Percentiles rank a stretch among this genome's conserved stretches.
Evolutionary conservation across 1,139 yeast species (phyloP).

Genomic region (Pichia sp.): DNA sequence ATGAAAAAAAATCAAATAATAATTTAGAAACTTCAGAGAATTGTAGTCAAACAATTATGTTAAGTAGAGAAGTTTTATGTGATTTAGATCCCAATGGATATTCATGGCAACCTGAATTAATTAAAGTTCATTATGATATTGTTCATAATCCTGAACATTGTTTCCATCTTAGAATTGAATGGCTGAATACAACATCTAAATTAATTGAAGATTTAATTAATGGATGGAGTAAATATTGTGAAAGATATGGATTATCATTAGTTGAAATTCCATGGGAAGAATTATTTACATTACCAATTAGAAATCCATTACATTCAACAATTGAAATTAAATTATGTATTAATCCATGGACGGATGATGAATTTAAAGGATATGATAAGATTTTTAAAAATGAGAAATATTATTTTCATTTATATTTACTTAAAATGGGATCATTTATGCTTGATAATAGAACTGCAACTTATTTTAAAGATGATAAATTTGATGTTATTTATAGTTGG

Average conservation of each 20-base stretch:
- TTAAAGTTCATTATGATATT: slow-evolving; percentile 82
- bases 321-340: slow-evolving; percentile 59
- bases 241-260: slow-evolving; percentile 74
- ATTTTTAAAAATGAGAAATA: slow-evolving; percentile 39
- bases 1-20: background rate
- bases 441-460: slow-evolving; percentile 76
- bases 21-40: background rate
- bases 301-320: slow-evolving; percentile 85
- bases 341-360: slow-evolving; percentile 61
- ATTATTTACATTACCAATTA: slow-evolving; percentile 64
- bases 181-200: slow-evolving; percentile 88
- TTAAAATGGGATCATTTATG: slow-evolving; percentile 66
- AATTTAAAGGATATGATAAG: slow-evolving; percentile 40
- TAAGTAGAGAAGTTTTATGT: slow-evolving; percentile 57
- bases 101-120: slow-evolving; percentile 71
- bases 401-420: slow-evolving; percentile 52
- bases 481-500: slow-evolving; percentile 78
- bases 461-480: slow-evolving; percentile 47
- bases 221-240: slow-evolving; percentile 77
- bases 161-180: slow-evolving; percentile 83
- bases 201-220: slow-evolving; percentile 83
- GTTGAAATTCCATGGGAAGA: slow-evolving; percentile 96
- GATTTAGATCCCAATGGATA: slow-evolving; percentile 71
- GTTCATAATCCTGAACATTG: slow-evolving; percentile 96
- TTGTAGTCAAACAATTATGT: slow-evolving; percentile 32